Percentiles rank a stretch among this genome's conserved stretches.
phyloP scores from a whole-genome alignment of 345 rosid species.

The Rhizophora apiculata region DNA sequence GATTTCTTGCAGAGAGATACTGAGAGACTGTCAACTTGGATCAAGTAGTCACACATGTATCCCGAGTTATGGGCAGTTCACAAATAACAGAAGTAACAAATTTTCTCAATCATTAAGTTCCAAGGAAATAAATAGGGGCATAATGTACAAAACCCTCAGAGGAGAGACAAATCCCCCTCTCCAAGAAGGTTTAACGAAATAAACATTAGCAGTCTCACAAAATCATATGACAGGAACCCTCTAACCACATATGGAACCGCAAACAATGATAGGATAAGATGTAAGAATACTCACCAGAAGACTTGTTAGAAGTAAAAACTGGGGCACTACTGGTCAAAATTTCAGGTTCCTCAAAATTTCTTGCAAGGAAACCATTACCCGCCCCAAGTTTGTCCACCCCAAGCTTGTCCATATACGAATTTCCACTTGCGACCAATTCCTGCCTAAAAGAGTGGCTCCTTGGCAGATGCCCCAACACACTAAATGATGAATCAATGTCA shows the following conservation, averaged over 20 bases:
- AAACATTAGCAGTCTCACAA: no score
- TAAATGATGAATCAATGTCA: constrained; percentile 38
- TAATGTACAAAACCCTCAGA: no score
- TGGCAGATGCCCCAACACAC: constrained; percentile 11
- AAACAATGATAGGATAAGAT: not conserved
- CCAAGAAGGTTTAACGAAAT: no score
- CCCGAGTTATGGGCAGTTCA: no score
- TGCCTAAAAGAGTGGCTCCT: constrained; percentile 33
- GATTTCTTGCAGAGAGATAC: not conserved
- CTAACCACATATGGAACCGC: not conserved
- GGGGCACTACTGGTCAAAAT: constrained; percentile 27
- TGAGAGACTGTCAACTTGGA: no score
- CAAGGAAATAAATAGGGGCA: no score
- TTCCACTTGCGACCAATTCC: constrained; percentile 43
- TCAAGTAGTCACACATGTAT: no score
- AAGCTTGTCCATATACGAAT: constrained; percentile 39
- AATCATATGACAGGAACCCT: no score
- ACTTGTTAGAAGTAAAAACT: constrained; percentile 43
- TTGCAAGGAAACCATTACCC: constrained; percentile 46
- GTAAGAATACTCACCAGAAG: constrained; percentile 50
- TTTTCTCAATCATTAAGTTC: no score
- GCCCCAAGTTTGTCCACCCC: constrained; percentile 45
- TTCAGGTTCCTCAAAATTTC: constrained; percentile 46
- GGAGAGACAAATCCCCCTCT: no score
- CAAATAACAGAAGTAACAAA: no score